Evolutionary conservation across 371 early-diverging fungal genomes (phyloP), one percentile per base, ranked within the genome.

Genomic region (Lichtheimia hyalospora): DNA sequence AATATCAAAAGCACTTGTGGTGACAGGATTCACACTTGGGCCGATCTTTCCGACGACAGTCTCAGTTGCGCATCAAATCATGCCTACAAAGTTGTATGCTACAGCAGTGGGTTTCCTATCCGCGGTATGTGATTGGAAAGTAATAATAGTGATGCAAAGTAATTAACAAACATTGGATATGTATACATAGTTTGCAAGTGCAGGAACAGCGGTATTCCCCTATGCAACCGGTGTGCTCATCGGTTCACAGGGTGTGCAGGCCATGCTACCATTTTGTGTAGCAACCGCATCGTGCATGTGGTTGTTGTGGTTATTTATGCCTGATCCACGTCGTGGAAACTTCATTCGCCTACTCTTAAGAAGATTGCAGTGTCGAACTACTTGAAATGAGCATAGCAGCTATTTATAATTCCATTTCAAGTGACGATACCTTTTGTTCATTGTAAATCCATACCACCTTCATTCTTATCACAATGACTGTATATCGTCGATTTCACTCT

Each of bases 1-100:
- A 8, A 1, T 40, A 14, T 12, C 1, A 18, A 25, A 25, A 12
- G 64, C 64, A 8, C 48, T 69, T 10, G 61, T 68, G 18, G 28
- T 71, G 5, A 52, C 60, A 1, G 71, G 71, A 16, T 46, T 62
- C 21, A 39, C 59, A 4, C 52, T 71, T n/a, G 71, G 68, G 2
- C 71, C 71, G 14, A 34, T 71, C 12, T 71, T 67, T 34, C 71
- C 71, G 3, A 67, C 71, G 1, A 68, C 68, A 16, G 52, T 71
- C 10, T 51, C 71, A 18, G 49, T 71, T 15, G 61, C 64, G 0
- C 58, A 57, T 10, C 39, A 67, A 24, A 41, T 62, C n/a, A 49
- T 64, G 12, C 67, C 67, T 10, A 27, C 53, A 10, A 52, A 57
- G 2, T 42, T 71, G 13, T 62, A 61, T 48, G 64, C 71, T 1